Base-by-base conservation (phyloP, 2,329 filamentous ascomycete species). In the Aaosphaeria pasadenensis region DNA sequence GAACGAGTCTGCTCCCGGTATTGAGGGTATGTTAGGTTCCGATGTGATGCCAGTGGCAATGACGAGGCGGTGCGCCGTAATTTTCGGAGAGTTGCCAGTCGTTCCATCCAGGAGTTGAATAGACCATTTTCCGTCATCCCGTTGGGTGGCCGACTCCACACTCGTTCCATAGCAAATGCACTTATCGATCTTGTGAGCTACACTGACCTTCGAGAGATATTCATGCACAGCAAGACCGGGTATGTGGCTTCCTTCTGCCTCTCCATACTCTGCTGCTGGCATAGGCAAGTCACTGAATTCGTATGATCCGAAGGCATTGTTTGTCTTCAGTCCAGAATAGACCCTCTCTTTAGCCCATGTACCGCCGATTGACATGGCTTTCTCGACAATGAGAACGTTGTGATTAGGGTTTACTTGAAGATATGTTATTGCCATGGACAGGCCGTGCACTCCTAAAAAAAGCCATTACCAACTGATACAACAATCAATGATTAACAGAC, bases 41-140 rank as follows among this genome's bases (percentile, higher is more conserved):
- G 81, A 85, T 0, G 81, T 81, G 28, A 85, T 65, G 1, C 85
- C 85, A 1, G 81, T 83, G 1, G 84, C 81, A 5, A 87, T 63
- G 31, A 88, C 77, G 42, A 88, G 68, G 57, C 81, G 84, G 11
- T 63, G 66, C 1, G 69, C 50, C 57, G 62, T 31, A 55, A 67
- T 55, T 6, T 30, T 60, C 24, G 69, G 49, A 17, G 59, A 70
- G 9, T 71, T 70, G 11, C 29, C 17, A 29, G 39, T 44, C 7
- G 28, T 45, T 7, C 38, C 45, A 4, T 47, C 43, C 6, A 7
- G 7, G 7, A 24, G 39, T 7, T 9, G 7, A 30, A 29, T 7
- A 30, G 24, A 11, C 9, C 7, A 9, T 30, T 30, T 45, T 2
- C 53, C 53, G 3, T 47, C 49, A 28, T 56, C 56, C 11, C 59